Evolutionary conservation across 495 filamentous ascomycete species (phyloP), one percentile per base, ranked within the genome.

Genomic region (Xylaria flabelliformis): DNA sequence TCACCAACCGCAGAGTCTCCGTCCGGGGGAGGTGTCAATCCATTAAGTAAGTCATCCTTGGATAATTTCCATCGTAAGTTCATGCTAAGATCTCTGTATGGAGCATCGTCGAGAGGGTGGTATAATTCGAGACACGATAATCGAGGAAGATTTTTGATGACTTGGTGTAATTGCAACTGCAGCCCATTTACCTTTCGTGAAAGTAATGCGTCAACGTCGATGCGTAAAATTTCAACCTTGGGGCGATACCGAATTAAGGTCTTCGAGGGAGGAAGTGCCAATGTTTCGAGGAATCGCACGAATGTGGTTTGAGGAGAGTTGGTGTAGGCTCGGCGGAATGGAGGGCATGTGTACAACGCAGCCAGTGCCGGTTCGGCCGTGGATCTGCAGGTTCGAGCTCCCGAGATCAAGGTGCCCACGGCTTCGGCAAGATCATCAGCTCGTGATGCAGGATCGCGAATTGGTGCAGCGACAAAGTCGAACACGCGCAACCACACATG

Each of bases 331-430:
- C 72, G 71, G 12, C 48, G 85, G 82, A 74, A 79, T 0, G 92
- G 90, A 0, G 93, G 93, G 3, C 85, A 87, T 44, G 88, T 81
- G 78, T 95, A 96, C 5, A 96, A 84, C 15, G 87, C 91, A 17
- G 91, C 89, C 21, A 97, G 80, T 8, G 94, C 92, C 6, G 94
- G 91, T 73, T 95, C 91, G 7, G 87, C 80, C 69, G 95, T 94
- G 4, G 83, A 80, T 51, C 85, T 87, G 71, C 93, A 95, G 17
- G 90, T 76, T 12, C 86, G 78, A 13, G 91, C 88, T 21, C 89
- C 80, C 29, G 86, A 81, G 4, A 91, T 67, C 15, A 97, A 87
- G 88, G 89, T 94, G 67, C 79, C 77, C 3, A 88, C 85, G 1
- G 76, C 76, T 36, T 71, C 73, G 6, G 53, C 61, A 36, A 77